Conservation (phyloP, 306 rosid species). For the Sicyos baderoa region DNA sequence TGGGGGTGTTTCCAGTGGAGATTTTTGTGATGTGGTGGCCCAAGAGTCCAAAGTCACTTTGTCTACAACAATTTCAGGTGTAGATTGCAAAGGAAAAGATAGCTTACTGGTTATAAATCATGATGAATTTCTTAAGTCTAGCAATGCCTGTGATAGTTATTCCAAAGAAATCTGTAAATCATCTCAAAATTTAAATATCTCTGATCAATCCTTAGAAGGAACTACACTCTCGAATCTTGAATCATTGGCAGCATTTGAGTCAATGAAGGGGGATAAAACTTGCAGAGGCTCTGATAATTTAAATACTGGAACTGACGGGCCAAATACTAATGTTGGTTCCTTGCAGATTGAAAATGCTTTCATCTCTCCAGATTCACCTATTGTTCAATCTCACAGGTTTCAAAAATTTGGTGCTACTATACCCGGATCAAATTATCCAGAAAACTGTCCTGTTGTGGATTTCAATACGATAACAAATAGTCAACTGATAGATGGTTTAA, state of each 20-base stretch:
- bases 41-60: conserved; percentile 22
- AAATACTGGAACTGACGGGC: conserved; percentile 3
- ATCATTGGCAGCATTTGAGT: background rate
- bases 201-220: conserved; percentile 26
- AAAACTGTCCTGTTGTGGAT: background rate
- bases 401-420: too few relatives aligned
- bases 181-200: conserved; percentile 23
- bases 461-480: background rate
- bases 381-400: background rate
- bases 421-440: too few relatives aligned
- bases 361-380: conserved; percentile 8
- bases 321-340: background rate
- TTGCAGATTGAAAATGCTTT: conserved; percentile 2
- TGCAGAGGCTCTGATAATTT: conserved; percentile 4
- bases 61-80: conserved; percentile 16
- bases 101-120: conserved; percentile 22
- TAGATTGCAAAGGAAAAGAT: conserved; percentile 38
- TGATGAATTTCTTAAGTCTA: conserved; percentile 27
- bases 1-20: conserved; percentile 24
- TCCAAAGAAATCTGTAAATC: conserved; percentile 25
- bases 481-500: conserved; percentile 16
- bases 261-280: background rate
- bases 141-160: conserved; percentile 25
- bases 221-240: conserved; percentile 6
- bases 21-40: conserved; percentile 21